Evolutionary conservation across 345 rosid genomes (phyloP).

Genomic region (Lepidium sativum): DNA sequence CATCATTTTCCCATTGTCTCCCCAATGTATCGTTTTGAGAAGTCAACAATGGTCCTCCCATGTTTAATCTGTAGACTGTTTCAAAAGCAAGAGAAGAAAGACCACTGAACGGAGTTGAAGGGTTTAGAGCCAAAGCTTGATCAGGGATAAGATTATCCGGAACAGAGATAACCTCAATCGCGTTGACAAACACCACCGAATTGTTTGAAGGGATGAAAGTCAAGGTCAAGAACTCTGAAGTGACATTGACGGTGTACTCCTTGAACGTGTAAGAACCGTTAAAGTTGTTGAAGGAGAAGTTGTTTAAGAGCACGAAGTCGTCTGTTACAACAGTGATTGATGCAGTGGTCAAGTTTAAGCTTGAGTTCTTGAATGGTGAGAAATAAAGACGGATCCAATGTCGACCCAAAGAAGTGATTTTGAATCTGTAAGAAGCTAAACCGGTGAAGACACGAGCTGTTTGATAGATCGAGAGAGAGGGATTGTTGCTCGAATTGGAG

Average conservation of each 20-base stretch:
- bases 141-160: slow-evolving; percentile 71
- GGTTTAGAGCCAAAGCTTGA: slow-evolving; percentile 60
- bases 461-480: slow-evolving; percentile 52
- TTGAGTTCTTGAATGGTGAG: slow-evolving; percentile 46
- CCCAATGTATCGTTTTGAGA: slow-evolving; percentile 86
- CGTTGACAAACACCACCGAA: slow-evolving; percentile 83
- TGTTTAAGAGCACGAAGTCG: slow-evolving; percentile 76
- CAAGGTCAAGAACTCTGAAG: slow-evolving; percentile 54
- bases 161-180: slow-evolving; percentile 80
- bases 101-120: slow-evolving; percentile 48
- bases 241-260: slow-evolving; percentile 83
- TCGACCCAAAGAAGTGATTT: slow-evolving; percentile 57
- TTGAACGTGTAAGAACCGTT: slow-evolving; percentile 60
- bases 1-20: slow-evolving; percentile 88
- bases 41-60: slow-evolving; percentile 90
- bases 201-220: slow-evolving; percentile 64
- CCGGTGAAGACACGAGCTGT: slow-evolving; percentile 75
- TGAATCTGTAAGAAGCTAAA: slow-evolving; percentile 61
- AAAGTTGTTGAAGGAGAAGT: slow-evolving; percentile 63
- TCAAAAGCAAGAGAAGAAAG: slow-evolving; percentile 68
- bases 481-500: slow-evolving; percentile 36
- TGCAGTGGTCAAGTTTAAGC: slow-evolving; percentile 50
- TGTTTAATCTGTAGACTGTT: slow-evolving; percentile 81
- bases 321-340: slow-evolving; percentile 60
- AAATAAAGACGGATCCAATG: slow-evolving; percentile 99